Evolutionary conservation across 495 filamentous ascomycete genomes (phyloP).

Genomic region (Penicillium cinerascens): DNA sequence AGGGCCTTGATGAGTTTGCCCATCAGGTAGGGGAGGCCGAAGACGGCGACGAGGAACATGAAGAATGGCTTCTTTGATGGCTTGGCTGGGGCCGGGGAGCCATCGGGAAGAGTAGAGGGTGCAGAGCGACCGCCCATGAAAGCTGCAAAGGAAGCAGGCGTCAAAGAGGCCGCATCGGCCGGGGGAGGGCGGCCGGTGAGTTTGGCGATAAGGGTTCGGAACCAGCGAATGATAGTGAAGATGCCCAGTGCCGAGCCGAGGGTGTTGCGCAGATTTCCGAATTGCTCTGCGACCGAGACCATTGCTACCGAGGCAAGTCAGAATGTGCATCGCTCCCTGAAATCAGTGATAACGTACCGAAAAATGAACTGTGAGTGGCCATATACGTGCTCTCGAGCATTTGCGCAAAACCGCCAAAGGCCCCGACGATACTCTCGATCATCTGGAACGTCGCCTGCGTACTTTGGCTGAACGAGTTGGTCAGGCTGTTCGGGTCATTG

Average conservation of each 20-base stretch:
- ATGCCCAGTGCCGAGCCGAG: constrained; percentile 93
- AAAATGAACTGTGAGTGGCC: constrained; percentile 99
- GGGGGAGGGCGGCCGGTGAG: constrained; percentile 91
- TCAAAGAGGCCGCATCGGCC: constrained; percentile 79
- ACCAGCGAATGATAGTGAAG: constrained; percentile 92
- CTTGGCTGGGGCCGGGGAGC: constrained; percentile 54
- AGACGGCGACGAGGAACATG: constrained; percentile 91
- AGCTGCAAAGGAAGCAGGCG: constrained; percentile 80
- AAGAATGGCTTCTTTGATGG: constrained; percentile 92
- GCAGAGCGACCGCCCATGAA: constrained; percentile 58
- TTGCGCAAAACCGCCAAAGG: constrained; percentile 93
- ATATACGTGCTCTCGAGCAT: constrained; percentile 99
- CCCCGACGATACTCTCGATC: constrained; percentile 97
- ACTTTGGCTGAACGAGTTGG: constrained; percentile 82
- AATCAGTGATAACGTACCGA: constrained; percentile 61
- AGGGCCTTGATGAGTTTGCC: constrained; percentile 84
- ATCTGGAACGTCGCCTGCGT: constrained; percentile 99
- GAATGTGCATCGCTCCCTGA: neutral
- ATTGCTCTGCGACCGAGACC: constrained; percentile 97
- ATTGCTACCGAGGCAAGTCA: constrained; percentile 62
- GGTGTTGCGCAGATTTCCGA: constrained; percentile 88
- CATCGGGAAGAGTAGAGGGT: constrained; percentile 51
- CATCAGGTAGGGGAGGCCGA: constrained; percentile 95
- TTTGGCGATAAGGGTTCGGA: constrained; percentile 84
- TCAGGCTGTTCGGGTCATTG: constrained; percentile 90